phyloP scores from a whole-genome alignment of 345 rosid species.

The Acer negundo region DNA sequence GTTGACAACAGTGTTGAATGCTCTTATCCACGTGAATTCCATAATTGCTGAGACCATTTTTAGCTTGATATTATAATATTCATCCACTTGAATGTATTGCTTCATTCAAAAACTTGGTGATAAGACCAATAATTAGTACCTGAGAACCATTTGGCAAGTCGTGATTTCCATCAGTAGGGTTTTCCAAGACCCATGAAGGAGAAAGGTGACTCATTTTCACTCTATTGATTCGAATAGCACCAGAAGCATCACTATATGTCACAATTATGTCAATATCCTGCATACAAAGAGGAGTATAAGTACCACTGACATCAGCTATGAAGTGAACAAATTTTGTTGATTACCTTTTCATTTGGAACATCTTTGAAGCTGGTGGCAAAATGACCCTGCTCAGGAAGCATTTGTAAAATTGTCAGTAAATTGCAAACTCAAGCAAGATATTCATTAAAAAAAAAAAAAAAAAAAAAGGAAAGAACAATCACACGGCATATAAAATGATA shows the following conservation, averaged over 20 bases:
- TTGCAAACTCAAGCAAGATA: not conserved
- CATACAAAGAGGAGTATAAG: slow-evolving; percentile 31
- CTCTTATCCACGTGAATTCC: not conserved
- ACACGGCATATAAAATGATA: not conserved
- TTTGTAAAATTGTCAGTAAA: slow-evolving; percentile 8
- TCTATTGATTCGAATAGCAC: slow-evolving; percentile 56
- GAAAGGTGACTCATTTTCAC: slow-evolving; percentile 90
- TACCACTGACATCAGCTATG: slow-evolving; percentile 12
- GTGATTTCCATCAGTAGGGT: slow-evolving; percentile 45
- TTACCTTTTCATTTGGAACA: slow-evolving; percentile 58
- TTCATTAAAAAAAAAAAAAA: not conserved
- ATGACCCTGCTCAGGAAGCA: slow-evolving; percentile 23
- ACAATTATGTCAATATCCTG: slow-evolving; percentile 93
- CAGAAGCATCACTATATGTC: slow-evolving; percentile 74
- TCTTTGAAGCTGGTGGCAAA: slow-evolving; percentile 37
- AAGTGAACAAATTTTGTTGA: slow-evolving; percentile 17
- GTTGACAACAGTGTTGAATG: slow-evolving; percentile 7
- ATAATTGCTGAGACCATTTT: not conserved
- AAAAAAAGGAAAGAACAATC: not conserved
- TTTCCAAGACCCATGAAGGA: slow-evolving; percentile 85
- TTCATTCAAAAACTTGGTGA: not conserved
- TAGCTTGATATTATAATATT: not conserved
- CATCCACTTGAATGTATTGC: not conserved
- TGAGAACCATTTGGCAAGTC: slow-evolving; percentile 41
- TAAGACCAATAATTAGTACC: slow-evolving; percentile 43